A percentile compares a stretch with the other conserved stretches of the same genome.
Conservation (phyloP, 257 asterid genomes). For the Solanum etuberosum region DNA sequence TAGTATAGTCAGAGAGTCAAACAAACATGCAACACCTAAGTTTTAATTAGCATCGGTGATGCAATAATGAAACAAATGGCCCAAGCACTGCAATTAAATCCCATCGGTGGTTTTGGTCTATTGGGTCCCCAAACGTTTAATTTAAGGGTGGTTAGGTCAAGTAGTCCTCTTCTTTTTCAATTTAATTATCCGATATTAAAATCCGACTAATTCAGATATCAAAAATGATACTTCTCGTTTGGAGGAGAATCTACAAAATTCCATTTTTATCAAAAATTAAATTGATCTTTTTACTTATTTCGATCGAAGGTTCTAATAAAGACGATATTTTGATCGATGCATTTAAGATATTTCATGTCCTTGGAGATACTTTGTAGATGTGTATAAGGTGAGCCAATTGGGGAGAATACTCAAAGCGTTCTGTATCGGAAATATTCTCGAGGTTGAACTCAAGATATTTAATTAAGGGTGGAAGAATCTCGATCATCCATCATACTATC, state of each 20-base stretch:
- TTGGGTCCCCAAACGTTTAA: not conserved
- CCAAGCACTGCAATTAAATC: not conserved
- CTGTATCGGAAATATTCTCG: not conserved
- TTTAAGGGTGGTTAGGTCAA: not conserved
- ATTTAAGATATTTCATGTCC: not conserved
- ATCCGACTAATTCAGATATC: not conserved
- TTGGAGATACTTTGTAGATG: not conserved
- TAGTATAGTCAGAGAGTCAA: not conserved
- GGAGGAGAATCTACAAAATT: fast-evolving
- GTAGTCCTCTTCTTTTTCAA: not conserved
- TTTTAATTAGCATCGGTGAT: not conserved
- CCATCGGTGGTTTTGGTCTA: conserved; percentile 5
- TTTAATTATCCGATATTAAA: not conserved
- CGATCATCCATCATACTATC: too few species aligned
- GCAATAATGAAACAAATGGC: not conserved
- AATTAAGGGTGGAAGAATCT: not conserved
- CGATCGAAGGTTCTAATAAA: not conserved
- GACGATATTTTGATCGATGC: not conserved
- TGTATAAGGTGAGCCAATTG: not conserved
- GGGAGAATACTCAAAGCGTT: not conserved
- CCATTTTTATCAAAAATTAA: not conserved
- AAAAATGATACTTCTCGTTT: too few species aligned
- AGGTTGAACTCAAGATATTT: not conserved
- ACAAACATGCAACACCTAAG: not conserved
- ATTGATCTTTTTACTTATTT: not conserved